Base-by-base conservation (phyloP, 768 basidiomycete genomes). In the Mrakia hoshinonis region DNA sequence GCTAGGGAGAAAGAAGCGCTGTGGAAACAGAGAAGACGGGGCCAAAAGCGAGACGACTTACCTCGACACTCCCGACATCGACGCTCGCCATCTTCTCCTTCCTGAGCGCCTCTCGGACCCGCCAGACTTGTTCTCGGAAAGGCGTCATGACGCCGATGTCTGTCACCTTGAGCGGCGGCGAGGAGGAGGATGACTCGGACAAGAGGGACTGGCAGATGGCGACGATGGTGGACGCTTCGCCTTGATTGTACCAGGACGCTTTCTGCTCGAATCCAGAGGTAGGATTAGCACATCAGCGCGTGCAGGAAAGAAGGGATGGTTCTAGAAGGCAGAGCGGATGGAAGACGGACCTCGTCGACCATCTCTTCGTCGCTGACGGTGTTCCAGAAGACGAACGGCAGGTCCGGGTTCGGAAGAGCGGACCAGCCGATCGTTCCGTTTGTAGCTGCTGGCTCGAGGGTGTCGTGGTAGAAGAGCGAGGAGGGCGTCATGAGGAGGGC, bases 101-200 rank as follows among this genome's bases (percentile, higher is more conserved):
- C 6, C 80, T 65, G 4, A 81, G 70, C 4, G 71, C 74, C 1
- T 77, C 68, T 58, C 80, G 79, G 9, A 79, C 65, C 18, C 77
- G 68, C 79, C 79, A 80, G 0, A 80, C 80, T 70, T 81, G 80
- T 71, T 80, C 80, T 34, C 80, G 62, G 76, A 79, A 81, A 3
- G 80, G 80, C 0, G 77, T 76, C 58, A 80, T 77, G 13, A 81
- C 78, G 22, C 76, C 77, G 65, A 81, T 78, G 24, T 81, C 78
- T 10, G 71, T 73, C 22, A 75, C 73, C 49, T 49, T 43, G 36
- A 79, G 60, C 47, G 67, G 67, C 20, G 31, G 74, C 22, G 29
- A 64, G 39, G 39, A 73, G 73, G 11, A 26, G 38, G n/a, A 52
- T 1, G 38, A 12, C 11, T 67, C 62, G 9, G 47, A 65, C 1